A percentile compares a stretch with the other conserved stretches of the same genome.
phyloP scores from a whole-genome alignment of 108 stramenopile genomes.

The Nitzschia sp. region DNA sequence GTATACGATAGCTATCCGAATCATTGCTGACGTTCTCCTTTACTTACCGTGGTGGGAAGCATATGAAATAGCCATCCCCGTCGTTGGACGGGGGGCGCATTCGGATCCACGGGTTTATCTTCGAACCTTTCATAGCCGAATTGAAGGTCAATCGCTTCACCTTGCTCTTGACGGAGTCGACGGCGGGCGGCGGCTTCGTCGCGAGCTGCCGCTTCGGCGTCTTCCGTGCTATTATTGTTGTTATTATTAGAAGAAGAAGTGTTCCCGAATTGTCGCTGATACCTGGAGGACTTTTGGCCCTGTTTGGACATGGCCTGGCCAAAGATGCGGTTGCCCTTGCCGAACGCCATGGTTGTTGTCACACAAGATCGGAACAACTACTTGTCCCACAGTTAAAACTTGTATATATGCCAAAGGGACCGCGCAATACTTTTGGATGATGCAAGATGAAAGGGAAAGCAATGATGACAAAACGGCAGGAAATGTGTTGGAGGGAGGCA shows the following conservation, averaged over 20 bases:
- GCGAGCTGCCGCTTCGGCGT: slow-evolving; percentile 18
- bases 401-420: no score
- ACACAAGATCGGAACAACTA: no score
- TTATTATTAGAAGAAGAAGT: slow-evolving; percentile 4
- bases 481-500: no score
- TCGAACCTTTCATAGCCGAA: slow-evolving; percentile 68
- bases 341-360: slow-evolving; percentile 26
- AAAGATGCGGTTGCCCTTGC: slow-evolving; percentile 36
- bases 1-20: neutral
- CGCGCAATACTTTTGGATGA: no score
- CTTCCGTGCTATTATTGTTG: slow-evolving; percentile 14
- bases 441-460: no score
- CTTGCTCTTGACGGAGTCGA: slow-evolving; percentile 51
- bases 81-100: slow-evolving; percentile 15
- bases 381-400: no score
- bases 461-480: no score
- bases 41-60: slow-evolving; percentile 82
- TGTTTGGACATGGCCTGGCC: slow-evolving; percentile 42
- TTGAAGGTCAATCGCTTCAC: slow-evolving; percentile 50
- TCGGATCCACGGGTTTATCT: slow-evolving; percentile 17
- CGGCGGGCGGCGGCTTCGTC: slow-evolving; percentile 40
- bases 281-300: slow-evolving; percentile 24
- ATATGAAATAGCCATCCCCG: slow-evolving; percentile 94
- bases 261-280: slow-evolving; percentile 72
- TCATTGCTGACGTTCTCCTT: slow-evolving; percentile 3